Percentiles rank a stretch among this genome's conserved stretches.
Evolutionary conservation across 2,329 filamentous ascomycete species (phyloP).

Genomic region (Seiridium unicorne): DNA sequence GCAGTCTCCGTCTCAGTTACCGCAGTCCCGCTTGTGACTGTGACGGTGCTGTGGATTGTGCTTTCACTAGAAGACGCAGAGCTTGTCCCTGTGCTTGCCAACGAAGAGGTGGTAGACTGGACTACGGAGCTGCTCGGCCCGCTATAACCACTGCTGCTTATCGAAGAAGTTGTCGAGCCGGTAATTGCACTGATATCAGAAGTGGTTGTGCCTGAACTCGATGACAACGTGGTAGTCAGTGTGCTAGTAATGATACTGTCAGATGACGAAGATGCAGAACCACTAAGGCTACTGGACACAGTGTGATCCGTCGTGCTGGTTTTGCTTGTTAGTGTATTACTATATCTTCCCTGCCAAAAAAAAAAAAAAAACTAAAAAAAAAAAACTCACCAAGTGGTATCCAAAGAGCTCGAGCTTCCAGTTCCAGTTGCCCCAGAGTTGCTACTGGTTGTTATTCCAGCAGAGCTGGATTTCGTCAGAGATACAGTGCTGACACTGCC

Average conservation of each 20-base stretch:
- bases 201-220: not conserved
- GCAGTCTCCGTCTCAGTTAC: not conserved
- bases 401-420: not conserved
- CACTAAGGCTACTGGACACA: not conserved
- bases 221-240: not conserved
- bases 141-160: not conserved
- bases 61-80: not conserved
- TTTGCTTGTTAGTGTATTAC: too few relatives aligned
- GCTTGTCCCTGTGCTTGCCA: not conserved
- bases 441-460: not conserved
- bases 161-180: not conserved
- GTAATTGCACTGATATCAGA: not conserved
- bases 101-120: too few relatives aligned
- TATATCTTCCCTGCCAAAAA: too few relatives aligned
- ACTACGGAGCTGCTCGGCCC: not conserved
- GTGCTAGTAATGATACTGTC: not conserved
- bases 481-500: not conserved
- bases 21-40: not conserved
- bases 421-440: slow-evolving; percentile 1
- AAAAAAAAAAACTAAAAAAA: not conserved
- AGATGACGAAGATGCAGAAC: not conserved
- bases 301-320: not conserved
- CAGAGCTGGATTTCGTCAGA: not conserved
- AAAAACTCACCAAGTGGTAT: not conserved
- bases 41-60: not conserved